phyloP scores from a whole-genome alignment of 2,329 filamentous ascomycete species.

The Trichoderma oligosporum region DNA sequence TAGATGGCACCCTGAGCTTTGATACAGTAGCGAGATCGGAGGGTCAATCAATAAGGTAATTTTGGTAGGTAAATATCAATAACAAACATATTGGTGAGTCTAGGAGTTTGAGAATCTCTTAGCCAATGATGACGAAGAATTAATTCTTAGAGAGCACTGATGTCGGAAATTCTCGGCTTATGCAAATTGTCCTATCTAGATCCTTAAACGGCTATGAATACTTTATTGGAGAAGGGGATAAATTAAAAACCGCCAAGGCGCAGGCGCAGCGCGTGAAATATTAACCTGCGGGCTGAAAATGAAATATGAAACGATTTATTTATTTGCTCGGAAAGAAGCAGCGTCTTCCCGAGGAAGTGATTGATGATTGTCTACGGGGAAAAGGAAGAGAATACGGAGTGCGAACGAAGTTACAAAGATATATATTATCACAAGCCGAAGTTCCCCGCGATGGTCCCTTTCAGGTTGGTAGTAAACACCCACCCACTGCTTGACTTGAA shows the following conservation, averaged over 20 bases:
- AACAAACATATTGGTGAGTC: background rate
- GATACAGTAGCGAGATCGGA: background rate
- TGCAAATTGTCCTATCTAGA: background rate
- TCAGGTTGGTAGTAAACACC: too few species aligned
- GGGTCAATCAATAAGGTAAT: background rate
- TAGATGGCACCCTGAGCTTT: background rate
- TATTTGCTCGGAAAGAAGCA: background rate
- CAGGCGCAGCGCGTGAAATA: background rate
- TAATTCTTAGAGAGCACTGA: background rate
- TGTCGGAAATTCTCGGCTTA: conserved; percentile 11
- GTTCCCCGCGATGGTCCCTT: too few species aligned
- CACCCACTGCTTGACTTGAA: too few species aligned
- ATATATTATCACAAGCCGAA: too few species aligned
- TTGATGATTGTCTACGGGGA: background rate
- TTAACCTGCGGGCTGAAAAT: background rate
- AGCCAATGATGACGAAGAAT: background rate
- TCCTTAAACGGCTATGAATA: background rate
- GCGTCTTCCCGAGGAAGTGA: background rate
- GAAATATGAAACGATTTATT: background rate
- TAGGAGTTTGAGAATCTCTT: background rate
- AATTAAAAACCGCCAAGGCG: background rate
- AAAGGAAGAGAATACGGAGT: conserved; percentile 13
- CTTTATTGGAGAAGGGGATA: too few species aligned
- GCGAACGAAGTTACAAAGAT: too few species aligned
- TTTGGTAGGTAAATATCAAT: too few species aligned